These are phyloP conservation scores for Aspergillus aculeatus DNA, from an alignment of 2,329 filamentous ascomycete species.

Conservation along the genomic window DNA sequence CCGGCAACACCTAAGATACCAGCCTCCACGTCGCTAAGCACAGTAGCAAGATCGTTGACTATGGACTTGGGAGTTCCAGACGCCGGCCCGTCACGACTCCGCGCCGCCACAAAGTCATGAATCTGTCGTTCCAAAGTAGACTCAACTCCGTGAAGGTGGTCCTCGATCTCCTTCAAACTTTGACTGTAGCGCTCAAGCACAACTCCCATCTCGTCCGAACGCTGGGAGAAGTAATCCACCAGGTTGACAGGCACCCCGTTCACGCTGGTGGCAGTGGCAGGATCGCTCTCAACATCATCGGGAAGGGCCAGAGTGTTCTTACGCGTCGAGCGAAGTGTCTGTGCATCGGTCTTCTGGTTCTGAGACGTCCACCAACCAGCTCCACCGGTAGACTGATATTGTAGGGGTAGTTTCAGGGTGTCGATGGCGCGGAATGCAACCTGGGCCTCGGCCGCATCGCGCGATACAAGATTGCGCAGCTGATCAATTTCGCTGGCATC, in stretches of 20 bases:
- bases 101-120: slow-evolving; percentile 51
- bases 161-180: slow-evolving; percentile 64
- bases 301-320: slow-evolving; percentile 49
- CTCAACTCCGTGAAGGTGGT: slow-evolving; percentile 64
- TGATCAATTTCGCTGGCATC: slow-evolving; percentile 61
- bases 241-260: slow-evolving; percentile 58
- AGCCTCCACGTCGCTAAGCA: slow-evolving; percentile 64
- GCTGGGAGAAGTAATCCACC: slow-evolving; percentile 63
- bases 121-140: slow-evolving; percentile 60
- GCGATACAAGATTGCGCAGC: slow-evolving; percentile 58
- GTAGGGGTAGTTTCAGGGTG: slow-evolving; percentile 67
- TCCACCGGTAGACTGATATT: slow-evolving; percentile 55
- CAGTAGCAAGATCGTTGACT: slow-evolving; percentile 52
- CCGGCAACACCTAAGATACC: slow-evolving; percentile 63
- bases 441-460: slow-evolving; percentile 68
- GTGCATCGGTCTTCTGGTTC: slow-evolving; percentile 41
- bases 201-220: slow-evolving; percentile 61
- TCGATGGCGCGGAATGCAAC: slow-evolving; percentile 72
- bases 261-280: slow-evolving; percentile 42
- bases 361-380: slow-evolving; percentile 42
- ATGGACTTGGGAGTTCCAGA: slow-evolving; percentile 46
- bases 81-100: slow-evolving; percentile 40
- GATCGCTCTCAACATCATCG: slow-evolving; percentile 44
- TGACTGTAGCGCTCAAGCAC: slow-evolving; percentile 59
- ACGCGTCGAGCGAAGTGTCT: slow-evolving; percentile 40